Evolutionary conservation across 2,329 filamentous ascomycete genomes (phyloP).

Genomic region (Proliferodiscus dingleyae): DNA sequence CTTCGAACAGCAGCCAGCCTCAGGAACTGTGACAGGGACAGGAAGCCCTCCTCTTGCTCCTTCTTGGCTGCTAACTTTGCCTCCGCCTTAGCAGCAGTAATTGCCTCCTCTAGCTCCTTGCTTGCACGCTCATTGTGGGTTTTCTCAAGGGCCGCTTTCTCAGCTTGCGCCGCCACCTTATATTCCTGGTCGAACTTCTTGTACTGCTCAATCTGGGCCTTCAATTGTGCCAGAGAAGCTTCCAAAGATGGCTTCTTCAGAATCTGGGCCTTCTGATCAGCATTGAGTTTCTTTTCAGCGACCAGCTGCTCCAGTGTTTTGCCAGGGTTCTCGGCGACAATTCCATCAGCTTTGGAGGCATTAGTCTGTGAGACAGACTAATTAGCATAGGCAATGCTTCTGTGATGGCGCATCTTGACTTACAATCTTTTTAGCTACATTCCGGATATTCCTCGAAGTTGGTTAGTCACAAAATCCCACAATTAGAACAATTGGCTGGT

Average conservation of each 20-base stretch:
- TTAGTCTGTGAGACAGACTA: constrained; percentile 48
- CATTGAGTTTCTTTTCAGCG: constrained; percentile 67
- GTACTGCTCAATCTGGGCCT: constrained; percentile 70
- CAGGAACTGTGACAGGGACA: constrained; percentile 74
- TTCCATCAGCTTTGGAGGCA: constrained; percentile 65
- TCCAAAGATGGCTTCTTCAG: constrained; percentile 72
- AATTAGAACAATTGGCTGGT: constrained; percentile 14
- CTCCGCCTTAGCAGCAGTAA: constrained; percentile 43
- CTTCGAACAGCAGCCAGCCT: constrained; percentile 73
- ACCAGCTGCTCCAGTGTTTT: constrained; percentile 72
- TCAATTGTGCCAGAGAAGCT: constrained; percentile 61
- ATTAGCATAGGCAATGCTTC: constrained; percentile 17
- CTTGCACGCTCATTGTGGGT: constrained; percentile 45
- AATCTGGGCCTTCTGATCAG: constrained; percentile 72
- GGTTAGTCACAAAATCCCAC: constrained; percentile 8
- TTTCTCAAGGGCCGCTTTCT: constrained; percentile 59
- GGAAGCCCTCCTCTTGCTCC: constrained; percentile 57
- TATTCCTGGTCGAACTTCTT: constrained; percentile 73
- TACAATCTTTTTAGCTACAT: constrained; percentile 91
- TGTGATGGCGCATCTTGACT: too few relatives aligned
- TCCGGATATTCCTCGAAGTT: constrained; percentile 73
- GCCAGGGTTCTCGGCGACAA: constrained; percentile 64
- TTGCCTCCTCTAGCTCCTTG: constrained; percentile 42
- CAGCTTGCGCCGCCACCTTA: constrained; percentile 52
- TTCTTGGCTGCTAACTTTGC: constrained; percentile 51